phyloP scores from a whole-genome alignment of 805 yeast genomes.

The Blastobotrys attinorum region DNA sequence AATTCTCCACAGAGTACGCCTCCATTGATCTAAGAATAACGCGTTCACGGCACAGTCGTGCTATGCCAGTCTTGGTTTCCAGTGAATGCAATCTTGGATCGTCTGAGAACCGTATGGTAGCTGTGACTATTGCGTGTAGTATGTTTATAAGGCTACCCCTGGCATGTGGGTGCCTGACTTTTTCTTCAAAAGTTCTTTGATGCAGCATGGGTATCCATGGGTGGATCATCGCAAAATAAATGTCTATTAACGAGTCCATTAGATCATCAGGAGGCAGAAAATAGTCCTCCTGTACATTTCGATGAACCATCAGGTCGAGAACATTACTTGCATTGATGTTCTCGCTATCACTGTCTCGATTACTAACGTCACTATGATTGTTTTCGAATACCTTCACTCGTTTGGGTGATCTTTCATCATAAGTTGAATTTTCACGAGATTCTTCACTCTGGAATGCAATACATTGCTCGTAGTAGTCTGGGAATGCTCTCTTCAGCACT shows the following conservation, averaged over 20 bases:
- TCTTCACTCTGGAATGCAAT: no score
- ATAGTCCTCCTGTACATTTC: neutral
- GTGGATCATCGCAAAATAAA: conserved; percentile 6
- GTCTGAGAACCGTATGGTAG: neutral
- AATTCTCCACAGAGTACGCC: conserved; percentile 2
- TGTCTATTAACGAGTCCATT: conserved; percentile 1
- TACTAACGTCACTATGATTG: no score
- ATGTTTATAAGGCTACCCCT: neutral
- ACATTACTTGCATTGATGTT: neutral
- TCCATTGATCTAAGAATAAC: conserved; percentile 2
- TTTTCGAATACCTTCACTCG: no score
- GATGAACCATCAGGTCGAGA: neutral
- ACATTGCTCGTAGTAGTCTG: neutral
- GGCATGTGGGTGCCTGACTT: neutral
- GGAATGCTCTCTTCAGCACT: neutral
- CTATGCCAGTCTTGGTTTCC: neutral
- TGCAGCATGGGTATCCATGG: conserved; percentile 11
- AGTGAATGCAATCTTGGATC: neutral
- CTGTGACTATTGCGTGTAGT: neutral
- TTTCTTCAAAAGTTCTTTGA: neutral
- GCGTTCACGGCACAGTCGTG: conserved; percentile 1
- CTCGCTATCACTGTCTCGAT: neutral
- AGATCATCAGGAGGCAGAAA: conserved; percentile 6
- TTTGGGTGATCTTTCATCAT: neutral
- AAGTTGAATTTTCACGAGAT: neutral